Base-by-base conservation (phyloP, 768 basidiomycete species). In the Dioszegia crocea region DNA sequence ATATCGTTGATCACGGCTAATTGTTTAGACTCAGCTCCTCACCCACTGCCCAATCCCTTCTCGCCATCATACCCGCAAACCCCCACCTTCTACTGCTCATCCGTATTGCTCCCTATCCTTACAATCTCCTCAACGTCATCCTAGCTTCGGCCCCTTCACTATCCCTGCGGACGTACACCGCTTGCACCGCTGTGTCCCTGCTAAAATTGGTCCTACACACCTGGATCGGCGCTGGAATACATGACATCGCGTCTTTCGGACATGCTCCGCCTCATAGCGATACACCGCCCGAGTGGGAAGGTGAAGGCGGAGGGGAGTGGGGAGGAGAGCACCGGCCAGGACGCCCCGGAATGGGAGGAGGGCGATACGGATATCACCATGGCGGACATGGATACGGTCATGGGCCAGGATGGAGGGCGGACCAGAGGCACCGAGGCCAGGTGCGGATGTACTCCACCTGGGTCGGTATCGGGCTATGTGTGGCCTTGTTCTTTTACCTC, bases 141-240 rank as follows among this genome's bases (percentile, higher is more conserved):
- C 83, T 96, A 47, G 91, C 92, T 8, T 88, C 89, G 2, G 85
- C 88, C n/a, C 86, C 86, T 30, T 84, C 86, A 5, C 84, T 93
- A 65, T 86, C 86, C 4, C 81, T 92, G 12, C 49, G 58, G 24
- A 70, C 68, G 21, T 73, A 70, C 45, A 73, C 85, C 17, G 75
- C 84, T 49, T 90, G 89, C 80, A 94, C 91, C 4, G 91, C 86
- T 3, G 81, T 91, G 31, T 90, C 88, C 36, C 82, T 93, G 54
- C 85, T 88, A 83, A 94, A 96, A 76, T 84, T 93, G 67, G 86
- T 90, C 77, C 82, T 93, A 48, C 91, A 94, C 80, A 93, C 91
- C 36, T 87, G 84, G 65, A 83, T 94, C 68, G 92, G 92, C 40
- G 66, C 74, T 0, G 66, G 65, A 0, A 65, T 73, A 17, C 71